A percentile compares a stretch with the other conserved stretches of the same genome.
These are phyloP conservation scores for Metschnikowia gruessii DNA, from an alignment of 805 yeast genomes.

Conservation along the genomic window DNA sequence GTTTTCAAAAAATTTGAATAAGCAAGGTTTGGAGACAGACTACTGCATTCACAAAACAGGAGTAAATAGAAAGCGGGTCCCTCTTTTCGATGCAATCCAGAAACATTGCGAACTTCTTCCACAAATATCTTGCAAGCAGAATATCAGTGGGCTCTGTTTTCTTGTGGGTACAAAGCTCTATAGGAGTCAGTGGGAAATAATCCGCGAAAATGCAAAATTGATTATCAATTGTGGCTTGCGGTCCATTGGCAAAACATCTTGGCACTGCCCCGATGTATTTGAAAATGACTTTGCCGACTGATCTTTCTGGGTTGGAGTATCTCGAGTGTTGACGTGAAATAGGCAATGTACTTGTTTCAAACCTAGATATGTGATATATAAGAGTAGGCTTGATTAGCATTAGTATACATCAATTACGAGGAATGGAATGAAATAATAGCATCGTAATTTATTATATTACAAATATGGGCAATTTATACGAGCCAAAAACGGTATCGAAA, in stretches of 20 bases:
- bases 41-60: constrained; percentile 14
- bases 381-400: too few species aligned
- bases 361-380: too few species aligned
- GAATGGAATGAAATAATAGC: too few species aligned
- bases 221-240: constrained; percentile 42
- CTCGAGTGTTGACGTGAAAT: background rate
- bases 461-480: too few species aligned
- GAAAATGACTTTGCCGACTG: constrained; percentile 15
- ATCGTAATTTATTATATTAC: too few species aligned
- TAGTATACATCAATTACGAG: too few species aligned
- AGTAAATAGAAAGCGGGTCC: constrained; percentile 6
- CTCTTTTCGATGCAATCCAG: constrained; percentile 30
- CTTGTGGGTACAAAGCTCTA: constrained; percentile 37
- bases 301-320: background rate
- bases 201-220: constrained; percentile 41
- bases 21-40: constrained; percentile 5
- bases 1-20: constrained; percentile 17
- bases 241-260: constrained; percentile 37
- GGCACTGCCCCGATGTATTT: constrained; percentile 36
- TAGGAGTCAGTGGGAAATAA: constrained; percentile 41
- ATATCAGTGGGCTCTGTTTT: constrained; percentile 42
- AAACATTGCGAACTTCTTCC: constrained; percentile 36
- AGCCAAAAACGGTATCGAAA: too few species aligned
- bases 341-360: too few species aligned
- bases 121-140: constrained; percentile 32